Base-by-base conservation (phyloP, 805 yeast genomes). In the Sugiyamaella chiloensis region DNA sequence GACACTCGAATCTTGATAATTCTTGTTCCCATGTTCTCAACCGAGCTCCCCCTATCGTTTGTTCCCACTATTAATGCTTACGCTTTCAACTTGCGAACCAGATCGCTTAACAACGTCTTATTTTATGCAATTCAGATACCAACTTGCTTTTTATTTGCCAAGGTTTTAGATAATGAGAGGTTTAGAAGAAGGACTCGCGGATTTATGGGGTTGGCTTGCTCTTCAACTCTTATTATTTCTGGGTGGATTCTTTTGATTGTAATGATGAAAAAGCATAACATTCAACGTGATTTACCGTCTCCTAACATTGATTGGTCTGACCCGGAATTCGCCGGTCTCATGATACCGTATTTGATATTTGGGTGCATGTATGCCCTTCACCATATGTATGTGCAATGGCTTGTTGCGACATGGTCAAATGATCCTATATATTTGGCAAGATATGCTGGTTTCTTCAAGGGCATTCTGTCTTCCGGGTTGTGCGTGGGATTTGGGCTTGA, bases 391-490 rank as follows among this genome's bases (percentile, higher is more conserved):
- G 67, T 72, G 42, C 74, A 76, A 62, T 80, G 82, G 80, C 51
- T 73, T 30, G 65, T 80, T 64, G 84, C 84, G 39, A 72, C 80
- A 36, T 61, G 80, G 46, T 72, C 82, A 45, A 80, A 80, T 59
- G 72, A 74, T 57, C 74, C 81, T 26, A 70, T 75, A 64, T 75
- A 73, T 59, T 66, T 70, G 34, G 78, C 81, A 21, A 61, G 78
- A 50, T 75, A 76, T 56, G 80, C 81, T n/a, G 82, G 82, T 34
- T 75, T 75, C 60, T 79, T 78, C 67, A 80, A 80, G 66, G 78
- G 81, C 47, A 62, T 80, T 49, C 84, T 80, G 64, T 72, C 79
- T 31, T 83, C 83, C 5, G 82, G 81, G 58, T 16, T 34, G 19
- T 34, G 37, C 20, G 37, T 6, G 16, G 21, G 37, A 14, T 34